phyloP scores from a whole-genome alignment of 768 basidiomycete species.

The Mycena capillaripes region DNA sequence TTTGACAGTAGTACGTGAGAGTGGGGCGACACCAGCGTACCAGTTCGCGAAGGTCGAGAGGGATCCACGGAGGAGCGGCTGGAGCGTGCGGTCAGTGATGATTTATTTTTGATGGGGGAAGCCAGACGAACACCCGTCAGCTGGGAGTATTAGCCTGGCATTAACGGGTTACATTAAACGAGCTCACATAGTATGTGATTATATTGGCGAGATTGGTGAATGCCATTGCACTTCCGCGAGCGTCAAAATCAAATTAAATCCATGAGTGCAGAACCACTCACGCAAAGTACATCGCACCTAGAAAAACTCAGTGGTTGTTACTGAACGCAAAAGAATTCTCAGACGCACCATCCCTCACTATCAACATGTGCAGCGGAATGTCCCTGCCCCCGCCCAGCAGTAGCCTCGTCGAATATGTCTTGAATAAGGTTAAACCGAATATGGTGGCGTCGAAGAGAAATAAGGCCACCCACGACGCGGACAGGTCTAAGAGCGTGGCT shows the following conservation, averaged over 20 bases:
- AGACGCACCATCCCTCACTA: neutral
- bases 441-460: neutral
- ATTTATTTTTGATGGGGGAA: neutral
- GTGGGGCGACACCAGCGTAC: neutral
- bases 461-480: neutral
- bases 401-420: neutral
- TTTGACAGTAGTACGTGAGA: neutral
- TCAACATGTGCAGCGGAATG: neutral
- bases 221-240: neutral
- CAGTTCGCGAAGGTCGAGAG: slow-evolving; percentile 9
- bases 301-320: neutral
- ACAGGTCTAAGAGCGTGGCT: neutral
- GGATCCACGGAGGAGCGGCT: neutral
- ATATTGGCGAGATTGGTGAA: neutral
- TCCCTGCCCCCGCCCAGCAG: neutral
- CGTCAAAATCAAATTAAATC: neutral
- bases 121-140: neutral
- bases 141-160: neutral
- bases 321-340: neutral
- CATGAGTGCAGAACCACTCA: neutral
- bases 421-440: neutral
- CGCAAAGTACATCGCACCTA: neutral
- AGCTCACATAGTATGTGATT: neutral
- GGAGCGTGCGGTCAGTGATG: neutral
- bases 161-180: neutral